These are phyloP conservation scores for Ogataea populi-albae DNA, from an alignment of 805 yeast genomes.

Conservation along the genomic window DNA sequence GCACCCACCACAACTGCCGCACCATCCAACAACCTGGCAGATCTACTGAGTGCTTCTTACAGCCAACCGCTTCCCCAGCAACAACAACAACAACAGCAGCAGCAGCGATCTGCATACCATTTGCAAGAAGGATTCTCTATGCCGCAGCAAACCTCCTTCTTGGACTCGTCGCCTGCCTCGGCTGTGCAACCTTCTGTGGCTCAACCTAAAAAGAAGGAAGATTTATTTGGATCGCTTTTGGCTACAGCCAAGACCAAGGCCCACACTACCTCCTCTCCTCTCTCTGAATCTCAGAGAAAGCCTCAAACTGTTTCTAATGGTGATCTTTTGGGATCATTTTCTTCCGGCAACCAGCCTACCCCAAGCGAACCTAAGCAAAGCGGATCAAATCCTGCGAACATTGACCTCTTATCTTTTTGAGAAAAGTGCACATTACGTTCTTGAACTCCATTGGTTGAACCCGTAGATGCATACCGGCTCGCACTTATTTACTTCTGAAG, in stretches of 20 bases:
- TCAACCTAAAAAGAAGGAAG: conserved; percentile 44
- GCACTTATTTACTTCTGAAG: too few species aligned
- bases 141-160: too few species aligned
- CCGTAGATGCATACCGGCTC: too few species aligned
- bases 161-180: conserved; percentile 21
- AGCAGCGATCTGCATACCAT: conserved; percentile 2
- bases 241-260: conserved; percentile 56
- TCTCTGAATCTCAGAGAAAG: conserved; percentile 1
- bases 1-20: conserved; percentile 39
- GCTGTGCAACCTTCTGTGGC: conserved; percentile 39
- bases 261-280: conserved; percentile 13
- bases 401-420: conserved; percentile 2
- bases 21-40: conserved; percentile 30
- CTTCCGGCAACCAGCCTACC: not conserved
- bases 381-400: conserved; percentile 1
- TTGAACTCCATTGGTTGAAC: too few species aligned
- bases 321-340: not conserved
- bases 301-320: not conserved
- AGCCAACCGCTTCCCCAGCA: conserved; percentile 20
- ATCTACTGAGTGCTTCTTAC: conserved; percentile 31
- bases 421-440: too few species aligned
- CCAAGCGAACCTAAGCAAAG: not conserved
- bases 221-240: conserved; percentile 72
- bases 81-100: conserved; percentile 20
- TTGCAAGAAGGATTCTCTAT: conserved; percentile 10